Evolutionary conservation across 1,139 yeast genomes (phyloP).

Genomic region (Diutina siamensis): DNA sequence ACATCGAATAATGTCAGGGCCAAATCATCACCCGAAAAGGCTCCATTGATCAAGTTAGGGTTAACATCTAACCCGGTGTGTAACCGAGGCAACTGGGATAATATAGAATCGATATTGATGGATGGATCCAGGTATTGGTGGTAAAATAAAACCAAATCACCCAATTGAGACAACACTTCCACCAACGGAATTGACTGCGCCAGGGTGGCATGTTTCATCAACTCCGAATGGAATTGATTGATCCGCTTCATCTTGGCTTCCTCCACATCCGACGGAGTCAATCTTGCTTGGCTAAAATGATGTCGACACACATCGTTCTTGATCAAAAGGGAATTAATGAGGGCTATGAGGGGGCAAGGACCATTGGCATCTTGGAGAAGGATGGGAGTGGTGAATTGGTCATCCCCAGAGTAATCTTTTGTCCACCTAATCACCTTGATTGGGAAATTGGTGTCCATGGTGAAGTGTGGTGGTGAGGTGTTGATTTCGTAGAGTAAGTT

Average conservation of each 20-base stretch:
- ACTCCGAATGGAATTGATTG: conserved; percentile 9
- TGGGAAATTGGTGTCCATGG: conserved; percentile 5
- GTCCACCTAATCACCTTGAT: conserved; percentile 5
- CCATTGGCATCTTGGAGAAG: conserved; percentile 78
- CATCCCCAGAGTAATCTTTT: conserved; percentile 5
- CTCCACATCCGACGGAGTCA: background rate
- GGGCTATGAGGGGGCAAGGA: conserved; percentile 82
- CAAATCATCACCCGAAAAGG: conserved; percentile 34
- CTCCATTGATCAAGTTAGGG: conserved; percentile 53
- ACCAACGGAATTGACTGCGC: conserved; percentile 12
- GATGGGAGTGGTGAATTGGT: conserved; percentile 31
- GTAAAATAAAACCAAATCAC: conserved; percentile 24
- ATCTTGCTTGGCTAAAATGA: background rate
- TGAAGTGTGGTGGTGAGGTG: background rate
- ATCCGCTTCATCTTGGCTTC: conserved; percentile 2
- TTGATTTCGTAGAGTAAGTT: no score
- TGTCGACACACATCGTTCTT: conserved; percentile 25
- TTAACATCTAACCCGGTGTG: conserved; percentile 67
- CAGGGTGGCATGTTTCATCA: conserved; percentile 9
- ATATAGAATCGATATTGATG: conserved; percentile 23
- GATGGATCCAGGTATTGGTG: conserved; percentile 7
- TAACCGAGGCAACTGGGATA: conserved; percentile 47
- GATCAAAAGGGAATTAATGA: conserved; percentile 56
- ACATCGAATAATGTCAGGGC: conserved; percentile 25
- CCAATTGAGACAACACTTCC: conserved; percentile 32